phyloP scores from a whole-genome alignment of 2,329 filamentous ascomycete genomes.

The Aspergillus ochraceus region DNA sequence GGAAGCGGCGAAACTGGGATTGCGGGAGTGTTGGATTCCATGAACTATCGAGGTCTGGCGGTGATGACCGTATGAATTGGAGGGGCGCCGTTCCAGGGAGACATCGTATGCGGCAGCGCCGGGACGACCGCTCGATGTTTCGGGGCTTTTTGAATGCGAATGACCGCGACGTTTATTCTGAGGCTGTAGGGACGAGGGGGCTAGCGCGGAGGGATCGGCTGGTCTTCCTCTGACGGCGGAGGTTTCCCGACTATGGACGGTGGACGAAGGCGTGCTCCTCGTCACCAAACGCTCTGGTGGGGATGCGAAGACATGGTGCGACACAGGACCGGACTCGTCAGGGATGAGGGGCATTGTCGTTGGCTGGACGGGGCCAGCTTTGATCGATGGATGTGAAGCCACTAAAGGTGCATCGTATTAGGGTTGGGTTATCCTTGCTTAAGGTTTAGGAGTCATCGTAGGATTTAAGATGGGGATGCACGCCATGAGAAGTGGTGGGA shows the following conservation, averaged over 20 bases:
- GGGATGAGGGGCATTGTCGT: slow-evolving; percentile 42
- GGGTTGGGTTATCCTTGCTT: background rate
- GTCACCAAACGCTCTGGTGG: slow-evolving; percentile 38
- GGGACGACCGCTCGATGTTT: slow-evolving; percentile 36
- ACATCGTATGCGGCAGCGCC: slow-evolving; percentile 37
- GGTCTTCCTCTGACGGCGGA: slow-evolving; percentile 45
- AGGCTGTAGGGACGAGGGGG: slow-evolving; percentile 37
- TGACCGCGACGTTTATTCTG: slow-evolving; percentile 38
- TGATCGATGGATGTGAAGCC: slow-evolving; percentile 40
- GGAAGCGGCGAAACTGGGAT: slow-evolving; percentile 71
- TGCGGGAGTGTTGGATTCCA: slow-evolving; percentile 85
- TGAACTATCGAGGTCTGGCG: slow-evolving; percentile 96
- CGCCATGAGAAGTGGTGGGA: background rate
- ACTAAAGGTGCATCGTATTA: slow-evolving; percentile 25
- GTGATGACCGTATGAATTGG: slow-evolving; percentile 76
- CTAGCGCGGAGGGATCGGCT: slow-evolving; percentile 35
- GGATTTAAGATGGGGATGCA: background rate
- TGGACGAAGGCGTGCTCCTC: slow-evolving; percentile 38
- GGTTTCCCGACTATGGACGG: slow-evolving; percentile 45
- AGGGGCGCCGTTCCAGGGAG: slow-evolving; percentile 42
- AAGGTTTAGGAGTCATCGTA: background rate
- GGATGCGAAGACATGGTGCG: slow-evolving; percentile 40
- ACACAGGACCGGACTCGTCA: slow-evolving; percentile 38
- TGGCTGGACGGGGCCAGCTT: slow-evolving; percentile 39
- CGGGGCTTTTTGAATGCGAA: slow-evolving; percentile 45